A percentile compares a stretch with the other conserved stretches of the same genome.
Conservation (phyloP, 108 stramenopile species). For the Parietichytrium sp. region DNA sequence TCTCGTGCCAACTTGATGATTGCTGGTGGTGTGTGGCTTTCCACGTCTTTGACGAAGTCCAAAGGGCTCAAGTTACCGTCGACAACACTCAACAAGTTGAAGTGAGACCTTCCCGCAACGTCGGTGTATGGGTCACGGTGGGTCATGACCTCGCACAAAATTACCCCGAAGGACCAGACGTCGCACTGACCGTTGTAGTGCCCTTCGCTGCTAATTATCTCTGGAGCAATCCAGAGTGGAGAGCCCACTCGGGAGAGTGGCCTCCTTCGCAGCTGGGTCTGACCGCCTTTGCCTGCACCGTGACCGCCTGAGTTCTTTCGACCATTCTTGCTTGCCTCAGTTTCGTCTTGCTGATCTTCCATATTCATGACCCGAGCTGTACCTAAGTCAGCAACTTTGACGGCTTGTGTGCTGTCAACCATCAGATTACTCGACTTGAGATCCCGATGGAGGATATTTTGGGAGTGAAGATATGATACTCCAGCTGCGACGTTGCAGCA, state of each 20-base stretch:
- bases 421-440: conserved; percentile 92
- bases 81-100: background rate
- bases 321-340: too few species aligned
- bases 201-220: conserved; percentile 23
- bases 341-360: too few species aligned
- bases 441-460: conserved; percentile 93
- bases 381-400: conserved; percentile 97
- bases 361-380: too few species aligned
- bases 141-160: conserved; percentile 35
- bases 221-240: conserved; percentile 26
- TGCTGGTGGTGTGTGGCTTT: background rate
- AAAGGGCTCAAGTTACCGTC: background rate
- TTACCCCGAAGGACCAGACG: conserved; percentile 37
- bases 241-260: conserved; percentile 25
- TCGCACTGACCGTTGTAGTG: background rate
- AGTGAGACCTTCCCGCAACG: background rate
- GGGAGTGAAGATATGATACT: conserved; percentile 85
- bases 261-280: background rate
- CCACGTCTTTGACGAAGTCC: background rate
- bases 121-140: conserved; percentile 34
- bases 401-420: conserved; percentile 94
- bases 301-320: too few species aligned
- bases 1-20: background rate
- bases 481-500: conserved; percentile 31
- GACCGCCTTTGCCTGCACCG: too few species aligned